Evolutionary conservation across 345 rosid genomes (phyloP), one percentile per base, ranked within the genome.

Genomic region (Rhizophora mangle): DNA sequence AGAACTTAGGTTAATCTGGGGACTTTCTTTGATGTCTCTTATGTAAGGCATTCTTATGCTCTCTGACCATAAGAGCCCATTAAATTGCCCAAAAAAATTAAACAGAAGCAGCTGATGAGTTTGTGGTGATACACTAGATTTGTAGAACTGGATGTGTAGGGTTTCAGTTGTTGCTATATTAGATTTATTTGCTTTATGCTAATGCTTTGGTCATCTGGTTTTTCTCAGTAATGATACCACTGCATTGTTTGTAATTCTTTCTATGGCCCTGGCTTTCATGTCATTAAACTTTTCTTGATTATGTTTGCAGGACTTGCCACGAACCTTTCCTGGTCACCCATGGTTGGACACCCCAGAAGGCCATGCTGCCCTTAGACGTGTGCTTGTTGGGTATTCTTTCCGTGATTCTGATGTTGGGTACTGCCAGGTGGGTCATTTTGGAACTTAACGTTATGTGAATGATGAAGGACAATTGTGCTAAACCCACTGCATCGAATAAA

Each of bases 331-430:
- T 20, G 99, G 99, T 59, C 99, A 96, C 72, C 90, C 98, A 13
- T 96, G 99, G 99, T 79, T 96, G 82, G 99, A 96, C 84, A 96
- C 99, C 60, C 89, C 90, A 24, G 96, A 96, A 67, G 99, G 99
- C 64, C 99, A 96, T 83, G 93, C 96, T 69, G 70, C 99, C 55
- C 84, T 96, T 22, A 74, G 98, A 43, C 95, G 97, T 61, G 96
- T 96, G 71, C 99, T 96, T 71, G 97, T 96, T 57, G 98, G 82
- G 8, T 96, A 96, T 78, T 96, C 99, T 36, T 96, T 90, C 68
- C 96, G 99, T 20, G 99, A 96, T 78, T 96, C 99, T 74, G 98
- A 96, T 82, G 99, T 96, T 74, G 99, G 99, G 54, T 96, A 96
- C 66, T 96, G 99, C 80, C 99, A 96, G 97, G 99, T 96, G 78